Percentiles rank a stretch among this genome's conserved stretches.
These are phyloP conservation scores for Sporothrix variecibatus DNA, from an alignment of 2,329 filamentous ascomycete species.

Conservation along the genomic window DNA sequence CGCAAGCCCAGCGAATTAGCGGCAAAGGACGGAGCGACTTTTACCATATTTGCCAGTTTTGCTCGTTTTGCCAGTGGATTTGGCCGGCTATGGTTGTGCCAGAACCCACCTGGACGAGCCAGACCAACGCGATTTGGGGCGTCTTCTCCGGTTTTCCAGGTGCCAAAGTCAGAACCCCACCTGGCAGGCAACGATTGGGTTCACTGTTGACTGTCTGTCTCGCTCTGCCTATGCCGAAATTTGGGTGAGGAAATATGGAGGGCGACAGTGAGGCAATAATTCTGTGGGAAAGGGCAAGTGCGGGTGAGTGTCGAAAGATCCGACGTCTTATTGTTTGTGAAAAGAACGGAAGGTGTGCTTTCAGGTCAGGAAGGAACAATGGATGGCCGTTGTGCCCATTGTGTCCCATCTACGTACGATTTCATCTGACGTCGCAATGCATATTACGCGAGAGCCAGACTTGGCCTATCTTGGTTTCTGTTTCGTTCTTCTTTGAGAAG, in stretches of 20 bases:
- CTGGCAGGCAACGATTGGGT: neutral
- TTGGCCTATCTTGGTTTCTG: neutral
- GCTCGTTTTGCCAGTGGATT: neutral
- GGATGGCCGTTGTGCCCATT: neutral
- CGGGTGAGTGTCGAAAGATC: neutral
- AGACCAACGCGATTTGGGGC: neutral
- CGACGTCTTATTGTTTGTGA: neutral
- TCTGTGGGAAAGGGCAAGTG: neutral
- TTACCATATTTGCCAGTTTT: neutral
- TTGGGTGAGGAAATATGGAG: neutral
- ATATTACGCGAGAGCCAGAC: neutral
- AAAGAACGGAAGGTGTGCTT: neutral
- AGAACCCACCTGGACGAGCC: neutral
- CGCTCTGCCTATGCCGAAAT: neutral
- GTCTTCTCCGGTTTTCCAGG: neutral
- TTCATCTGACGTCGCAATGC: neutral
- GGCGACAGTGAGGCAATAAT: neutral
- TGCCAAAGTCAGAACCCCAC: neutral
- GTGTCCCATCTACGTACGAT: neutral
- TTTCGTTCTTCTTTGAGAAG: neutral
- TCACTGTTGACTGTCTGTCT: neutral
- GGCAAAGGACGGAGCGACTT: neutral
- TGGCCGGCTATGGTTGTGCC: neutral
- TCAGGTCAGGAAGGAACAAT: neutral
- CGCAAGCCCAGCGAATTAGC: conserved; percentile 9